These are phyloP conservation scores for Neurospora sp. DNA, from an alignment of 495 filamentous ascomycete genomes.

Conservation along the genomic window DNA sequence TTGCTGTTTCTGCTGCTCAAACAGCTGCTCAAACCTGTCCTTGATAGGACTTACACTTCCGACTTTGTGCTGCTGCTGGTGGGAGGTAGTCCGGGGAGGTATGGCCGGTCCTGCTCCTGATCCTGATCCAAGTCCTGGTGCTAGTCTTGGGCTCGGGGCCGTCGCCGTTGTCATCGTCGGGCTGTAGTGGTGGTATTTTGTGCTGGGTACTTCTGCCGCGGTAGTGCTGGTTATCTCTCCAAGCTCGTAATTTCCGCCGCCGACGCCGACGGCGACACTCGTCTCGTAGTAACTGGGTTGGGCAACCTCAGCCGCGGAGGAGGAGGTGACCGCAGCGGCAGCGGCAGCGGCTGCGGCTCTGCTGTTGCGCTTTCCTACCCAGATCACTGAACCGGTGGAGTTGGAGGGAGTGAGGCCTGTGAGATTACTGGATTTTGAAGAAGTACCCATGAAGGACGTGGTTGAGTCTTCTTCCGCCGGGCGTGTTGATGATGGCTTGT, in stretches of 20 bases:
- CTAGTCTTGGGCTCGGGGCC: neutral
- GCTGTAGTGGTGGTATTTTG: neutral
- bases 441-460: neutral
- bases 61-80: neutral
- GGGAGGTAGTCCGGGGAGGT: neutral
- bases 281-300: neutral
- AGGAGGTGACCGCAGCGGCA: neutral
- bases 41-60: neutral
- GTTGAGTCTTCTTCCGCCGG: neutral
- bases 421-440: neutral
- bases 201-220: neutral
- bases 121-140: neutral
- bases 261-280: neutral
- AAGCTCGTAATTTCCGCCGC: neutral
- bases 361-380: constrained; percentile 3
- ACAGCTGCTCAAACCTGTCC: neutral
- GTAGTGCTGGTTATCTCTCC: neutral
- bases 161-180: neutral
- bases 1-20: neutral
- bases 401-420: neutral
- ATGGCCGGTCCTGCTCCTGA: neutral
- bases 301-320: neutral
- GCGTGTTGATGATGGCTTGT: neutral
- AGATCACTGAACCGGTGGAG: constrained; percentile 6
- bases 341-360: neutral